phyloP scores from a whole-genome alignment of 1,284 basidiomycete genomes.

The Leccinum fallax region DNA sequence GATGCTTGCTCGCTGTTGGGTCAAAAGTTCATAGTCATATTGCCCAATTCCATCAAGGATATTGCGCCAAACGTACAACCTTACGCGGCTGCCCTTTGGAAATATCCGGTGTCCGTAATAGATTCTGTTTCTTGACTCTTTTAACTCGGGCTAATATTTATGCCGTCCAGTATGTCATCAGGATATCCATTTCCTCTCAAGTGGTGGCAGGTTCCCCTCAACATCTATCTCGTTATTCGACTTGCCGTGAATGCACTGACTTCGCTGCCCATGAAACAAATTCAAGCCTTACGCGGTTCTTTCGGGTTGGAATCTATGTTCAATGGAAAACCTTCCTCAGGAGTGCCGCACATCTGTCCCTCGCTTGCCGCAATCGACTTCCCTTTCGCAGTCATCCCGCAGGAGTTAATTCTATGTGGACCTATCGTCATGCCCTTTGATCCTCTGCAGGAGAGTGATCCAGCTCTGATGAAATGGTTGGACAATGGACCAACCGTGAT shows the following conservation, averaged over 20 bases:
- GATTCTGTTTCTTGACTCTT: not conserved
- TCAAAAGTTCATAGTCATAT: slow-evolving; percentile 7
- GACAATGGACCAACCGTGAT: slow-evolving; percentile 15
- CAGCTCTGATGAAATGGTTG: slow-evolving; percentile 11
- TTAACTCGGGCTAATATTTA: not conserved
- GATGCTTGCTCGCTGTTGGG: slow-evolving; percentile 11
- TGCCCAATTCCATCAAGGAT: slow-evolving; percentile 6
- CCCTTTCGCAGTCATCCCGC: not conserved
- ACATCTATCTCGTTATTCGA: slow-evolving; percentile 11
- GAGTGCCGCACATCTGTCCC: slow-evolving; percentile 7
- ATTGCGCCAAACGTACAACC: not conserved
- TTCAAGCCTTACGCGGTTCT: not conserved
- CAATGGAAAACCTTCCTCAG: not conserved
- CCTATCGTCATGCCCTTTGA: slow-evolving; percentile 18
- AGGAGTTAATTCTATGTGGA: slow-evolving; percentile 4
- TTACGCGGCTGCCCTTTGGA: slow-evolving; percentile 2
- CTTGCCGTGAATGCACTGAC: not conserved
- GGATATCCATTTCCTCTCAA: slow-evolving; percentile 12
- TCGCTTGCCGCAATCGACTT: slow-evolving; percentile 1
- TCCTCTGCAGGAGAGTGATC: slow-evolving; percentile 10
- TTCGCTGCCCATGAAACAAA: not conserved
- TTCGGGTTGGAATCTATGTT: not conserved
- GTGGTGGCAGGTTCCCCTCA: slow-evolving; percentile 16
- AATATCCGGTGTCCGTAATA: slow-evolving; percentile 9
- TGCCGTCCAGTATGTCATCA: not conserved